These are phyloP conservation scores for Alternaria infectoria DNA, from an alignment of 2,329 filamentous ascomycete species.

Conservation along the genomic window DNA sequence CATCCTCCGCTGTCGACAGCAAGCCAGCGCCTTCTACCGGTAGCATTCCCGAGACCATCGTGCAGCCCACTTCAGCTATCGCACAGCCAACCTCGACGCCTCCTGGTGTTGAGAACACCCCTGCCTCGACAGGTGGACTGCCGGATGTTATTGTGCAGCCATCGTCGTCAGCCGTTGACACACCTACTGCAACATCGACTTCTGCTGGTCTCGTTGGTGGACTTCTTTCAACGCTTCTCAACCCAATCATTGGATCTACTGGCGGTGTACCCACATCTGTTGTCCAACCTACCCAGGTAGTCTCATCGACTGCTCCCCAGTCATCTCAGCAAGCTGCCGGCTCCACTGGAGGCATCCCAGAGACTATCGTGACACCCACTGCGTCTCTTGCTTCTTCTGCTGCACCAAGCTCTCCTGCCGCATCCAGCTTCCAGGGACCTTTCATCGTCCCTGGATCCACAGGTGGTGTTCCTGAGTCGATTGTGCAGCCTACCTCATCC, in stretches of 20 bases:
- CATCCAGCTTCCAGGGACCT: slow-evolving; percentile 30
- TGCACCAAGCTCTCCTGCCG: slow-evolving; percentile 9
- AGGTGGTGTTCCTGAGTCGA: slow-evolving; percentile 16
- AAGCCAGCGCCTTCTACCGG: slow-evolving; percentile 28
- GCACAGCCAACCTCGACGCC: neutral
- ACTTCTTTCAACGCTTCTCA: slow-evolving; percentile 17
- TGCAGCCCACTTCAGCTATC: slow-evolving; percentile 10
- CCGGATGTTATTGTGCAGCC: slow-evolving; percentile 9
- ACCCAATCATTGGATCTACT: slow-evolving; percentile 27
- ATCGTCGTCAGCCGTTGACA: slow-evolving; percentile 3
- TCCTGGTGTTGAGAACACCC: neutral
- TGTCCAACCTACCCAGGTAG: slow-evolving; percentile 23
- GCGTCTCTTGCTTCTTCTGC: slow-evolving; percentile 12
- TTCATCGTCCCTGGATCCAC: slow-evolving; percentile 34
- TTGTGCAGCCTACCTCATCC: slow-evolving; percentile 20
- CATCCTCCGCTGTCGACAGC: neutral
- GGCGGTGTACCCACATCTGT: slow-evolving; percentile 25
- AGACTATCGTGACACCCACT: slow-evolving; percentile 24
- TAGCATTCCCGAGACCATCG: slow-evolving; percentile 25
- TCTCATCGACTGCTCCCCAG: slow-evolving; percentile 5
- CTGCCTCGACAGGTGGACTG: slow-evolving; percentile 5
- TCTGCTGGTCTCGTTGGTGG: slow-evolving; percentile 7
- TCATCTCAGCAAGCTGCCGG: slow-evolving; percentile 14
- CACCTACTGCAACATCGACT: slow-evolving; percentile 1
- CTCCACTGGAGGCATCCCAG: slow-evolving; percentile 24